phyloP scores from a whole-genome alignment of 108 stramenopile genomes.

The Nitzschia inconspicua region DNA sequence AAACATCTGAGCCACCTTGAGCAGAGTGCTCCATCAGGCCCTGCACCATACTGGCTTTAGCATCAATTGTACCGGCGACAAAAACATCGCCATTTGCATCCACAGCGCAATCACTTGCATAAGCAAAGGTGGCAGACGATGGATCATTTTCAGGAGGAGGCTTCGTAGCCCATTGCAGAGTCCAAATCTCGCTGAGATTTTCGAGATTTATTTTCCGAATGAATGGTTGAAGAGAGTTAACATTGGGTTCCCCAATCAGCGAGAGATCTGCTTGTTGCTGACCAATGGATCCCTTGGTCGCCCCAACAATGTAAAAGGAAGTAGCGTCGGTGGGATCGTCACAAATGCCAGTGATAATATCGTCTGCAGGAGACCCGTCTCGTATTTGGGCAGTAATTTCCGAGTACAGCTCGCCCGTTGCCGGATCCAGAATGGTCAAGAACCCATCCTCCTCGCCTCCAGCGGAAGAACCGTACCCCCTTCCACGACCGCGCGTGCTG shows the following conservation, averaged over 20 bases:
- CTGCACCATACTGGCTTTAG: background rate
- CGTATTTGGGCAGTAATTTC: too few species aligned
- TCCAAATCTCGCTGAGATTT: background rate
- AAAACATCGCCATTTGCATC: background rate
- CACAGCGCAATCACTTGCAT: constrained; percentile 8
- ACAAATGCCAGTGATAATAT: constrained; percentile 20
- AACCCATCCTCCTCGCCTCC: constrained; percentile 14
- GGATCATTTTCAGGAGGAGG: background rate
- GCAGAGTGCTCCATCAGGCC: background rate
- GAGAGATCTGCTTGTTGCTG: background rate
- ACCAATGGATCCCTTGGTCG: constrained; percentile 16
- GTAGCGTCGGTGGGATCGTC: background rate
- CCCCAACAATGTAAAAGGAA: constrained; percentile 16
- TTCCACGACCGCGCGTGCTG: constrained; percentile 11
- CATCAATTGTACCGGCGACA: constrained; percentile 12
- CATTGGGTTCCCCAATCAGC: background rate
- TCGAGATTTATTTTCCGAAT: constrained; percentile 1
- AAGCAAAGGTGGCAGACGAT: background rate
- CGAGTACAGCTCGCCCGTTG: constrained; percentile 4
- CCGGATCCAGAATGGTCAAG: constrained; percentile 4
- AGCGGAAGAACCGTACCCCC: constrained; percentile 3
- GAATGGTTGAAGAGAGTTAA: background rate
- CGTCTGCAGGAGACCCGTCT: constrained; percentile 9
- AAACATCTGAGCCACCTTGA: constrained; percentile 30
- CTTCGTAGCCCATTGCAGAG: background rate